Evolutionary conservation across 2,329 filamentous ascomycete species (phyloP).

Genomic region (Teratosphaeria pseudoeucalypti): DNA sequence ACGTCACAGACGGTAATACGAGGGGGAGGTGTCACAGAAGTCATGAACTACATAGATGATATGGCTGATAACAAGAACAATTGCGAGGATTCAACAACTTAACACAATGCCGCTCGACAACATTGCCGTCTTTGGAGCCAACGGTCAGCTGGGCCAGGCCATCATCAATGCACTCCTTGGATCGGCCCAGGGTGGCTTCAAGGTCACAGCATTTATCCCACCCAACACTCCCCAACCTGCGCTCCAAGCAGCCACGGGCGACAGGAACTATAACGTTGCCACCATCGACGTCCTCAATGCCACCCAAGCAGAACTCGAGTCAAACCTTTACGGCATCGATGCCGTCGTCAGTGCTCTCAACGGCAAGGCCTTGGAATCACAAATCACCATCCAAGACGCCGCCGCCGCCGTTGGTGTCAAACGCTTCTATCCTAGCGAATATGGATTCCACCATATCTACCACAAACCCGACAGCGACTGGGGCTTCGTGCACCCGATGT

Average conservation of each 20-base stretch:
- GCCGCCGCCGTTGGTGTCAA: neutral
- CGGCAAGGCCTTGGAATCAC: neutral
- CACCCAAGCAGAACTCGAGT: neutral
- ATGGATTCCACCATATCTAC: neutral
- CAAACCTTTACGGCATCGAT: neutral
- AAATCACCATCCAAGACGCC: neutral
- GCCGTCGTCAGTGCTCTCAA: neutral
- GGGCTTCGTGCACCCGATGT: conserved; percentile 1
- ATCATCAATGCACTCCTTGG: neutral
- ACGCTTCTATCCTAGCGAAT: conserved; percentile 1
- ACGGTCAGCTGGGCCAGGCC: neutral
- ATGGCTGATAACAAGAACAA: neutral
- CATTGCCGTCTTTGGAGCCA: neutral
- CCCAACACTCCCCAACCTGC: neutral
- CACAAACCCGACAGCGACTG: neutral
- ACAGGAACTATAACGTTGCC: neutral
- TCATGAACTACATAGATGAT: neutral
- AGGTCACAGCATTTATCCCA: neutral
- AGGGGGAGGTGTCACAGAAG: neutral
- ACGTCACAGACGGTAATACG: neutral
- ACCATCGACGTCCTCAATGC: neutral
- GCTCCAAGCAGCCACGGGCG: neutral
- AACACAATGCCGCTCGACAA: neutral
- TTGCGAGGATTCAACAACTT: neutral
- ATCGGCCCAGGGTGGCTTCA: neutral